Evolutionary conservation across 1,284 basidiomycete genomes (phyloP), one percentile per base, ranked within the genome.

Genomic region (Puccinia horiana): DNA sequence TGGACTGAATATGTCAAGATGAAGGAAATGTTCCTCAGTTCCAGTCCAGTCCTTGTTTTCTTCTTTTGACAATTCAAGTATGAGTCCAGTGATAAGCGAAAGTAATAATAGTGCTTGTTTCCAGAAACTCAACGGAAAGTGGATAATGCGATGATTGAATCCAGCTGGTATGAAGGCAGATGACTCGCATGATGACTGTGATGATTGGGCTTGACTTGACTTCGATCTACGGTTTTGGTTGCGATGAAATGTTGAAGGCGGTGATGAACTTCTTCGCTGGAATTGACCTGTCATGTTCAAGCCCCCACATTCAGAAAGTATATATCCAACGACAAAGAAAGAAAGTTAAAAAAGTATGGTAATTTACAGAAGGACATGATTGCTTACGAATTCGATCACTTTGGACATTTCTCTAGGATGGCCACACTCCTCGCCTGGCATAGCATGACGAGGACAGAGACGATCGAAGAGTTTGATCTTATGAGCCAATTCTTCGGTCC

Each of bases 1-100:
- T 87, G 84, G 1, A 86, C 88, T 49, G 65, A 86, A 73, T n/a
- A 56, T 73, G 42, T 54, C 20, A 54, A 23, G 6, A 69, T 14
- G 3, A 26, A 44, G n/a, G n/a, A n/a, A n/a, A n/a, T n/a, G n/a
- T n/a, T n/a, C 65, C 3, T 29, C 65, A 44, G 20, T 40, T 49
- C 5, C n/a, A 3, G 16, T 23, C 29, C 44, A 40, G 42, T 54
- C 54, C 20, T 63, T 6, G 6, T 18, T 37, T 69, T 44, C n/a
- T n/a, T 47, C 14, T 47, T 44, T n/a, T 65, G 61, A 40, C 23
- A 23, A 35, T 78, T 42, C 37, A 56, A 65, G 75, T 16, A 73
- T 3, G 20, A 47, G n/a, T n/a, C n/a, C n/a, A n/a, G n/a, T n/a
- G n/a, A n/a, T n/a, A n/a, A 37, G 29, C 52, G 52, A 35, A 32